Conservation (phyloP, 2,329 filamentous ascomycete species). For the Colletotrichum paranaense region DNA sequence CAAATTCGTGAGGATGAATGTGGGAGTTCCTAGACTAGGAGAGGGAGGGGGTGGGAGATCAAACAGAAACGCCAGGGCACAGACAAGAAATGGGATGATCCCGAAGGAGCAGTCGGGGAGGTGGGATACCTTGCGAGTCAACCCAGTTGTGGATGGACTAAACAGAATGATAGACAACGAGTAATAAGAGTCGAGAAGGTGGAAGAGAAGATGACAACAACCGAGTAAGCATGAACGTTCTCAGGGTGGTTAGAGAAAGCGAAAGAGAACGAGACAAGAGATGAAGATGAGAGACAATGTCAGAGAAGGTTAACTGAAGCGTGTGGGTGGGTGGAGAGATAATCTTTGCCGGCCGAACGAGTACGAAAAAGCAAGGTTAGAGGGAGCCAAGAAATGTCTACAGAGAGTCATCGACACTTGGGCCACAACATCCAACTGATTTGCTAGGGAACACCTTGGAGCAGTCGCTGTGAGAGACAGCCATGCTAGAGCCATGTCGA, state of each 20-base stretch:
- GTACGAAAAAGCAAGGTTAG: slow-evolving; percentile 34
- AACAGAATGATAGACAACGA: not conserved
- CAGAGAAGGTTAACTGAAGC: slow-evolving; percentile 28
- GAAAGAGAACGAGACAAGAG: slow-evolving; percentile 22
- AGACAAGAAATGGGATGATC: slow-evolving; percentile 28
- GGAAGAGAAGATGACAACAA: not conserved
- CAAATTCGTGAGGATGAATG: not conserved
- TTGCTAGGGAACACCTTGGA: not conserved
- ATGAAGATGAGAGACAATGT: slow-evolving; percentile 26
- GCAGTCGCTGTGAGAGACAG: not conserved
- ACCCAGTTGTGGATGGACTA: not conserved
- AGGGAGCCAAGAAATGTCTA: slow-evolving; percentile 26
- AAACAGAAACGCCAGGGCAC: slow-evolving; percentile 24
- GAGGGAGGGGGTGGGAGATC: slow-evolving; percentile 1
- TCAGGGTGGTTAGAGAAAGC: slow-evolving; percentile 25
- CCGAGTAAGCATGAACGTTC: not conserved
- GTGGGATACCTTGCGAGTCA: slow-evolving; percentile 1
- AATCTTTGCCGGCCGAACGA: slow-evolving; percentile 20
- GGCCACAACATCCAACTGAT: not conserved
- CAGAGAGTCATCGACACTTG: slow-evolving; percentile 6
- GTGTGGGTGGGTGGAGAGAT: slow-evolving; percentile 19
- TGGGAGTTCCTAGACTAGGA: not conserved
- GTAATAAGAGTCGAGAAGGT: not conserved
- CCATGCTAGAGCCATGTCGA: no score
- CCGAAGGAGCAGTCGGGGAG: slow-evolving; percentile 8